Base-by-base conservation (phyloP, 2,329 filamentous ascomycete genomes). In the Colletotrichum tofieldiae region DNA sequence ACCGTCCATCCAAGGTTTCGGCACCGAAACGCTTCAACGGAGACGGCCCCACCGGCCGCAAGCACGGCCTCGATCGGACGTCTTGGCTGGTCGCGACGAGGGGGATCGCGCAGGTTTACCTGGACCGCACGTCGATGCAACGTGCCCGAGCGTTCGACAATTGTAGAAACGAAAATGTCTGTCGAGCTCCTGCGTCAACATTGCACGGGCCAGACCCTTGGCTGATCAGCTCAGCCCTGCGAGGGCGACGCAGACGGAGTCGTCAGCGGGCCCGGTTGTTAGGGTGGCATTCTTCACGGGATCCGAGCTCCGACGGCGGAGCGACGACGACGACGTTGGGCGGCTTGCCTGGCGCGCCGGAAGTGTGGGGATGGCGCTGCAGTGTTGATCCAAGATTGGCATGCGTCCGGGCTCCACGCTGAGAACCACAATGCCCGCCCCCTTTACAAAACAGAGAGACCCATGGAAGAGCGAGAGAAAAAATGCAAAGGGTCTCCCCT, bases 171-270 rank as follows among this genome's bases (percentile, higher is more conserved):
- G 37, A 9, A 61, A 52, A 26, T 29, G 39, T 16, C 18, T 20
- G 37, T 20, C 55, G n/a, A n/a, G 47, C 20, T 61, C 59, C 45
- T 14, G 11, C 12, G 18, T 9, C 41, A 47, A 11, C 41, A 47
- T 35, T 11, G 56, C 18, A 39, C 47, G 26, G 35, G 56, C 39
- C 32, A 62, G 43, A 51, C 43, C 59, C 43, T 26, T 26, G 26
- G 55, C 23, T 23, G 37, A 67, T 29, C 65, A 54, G 32, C 69
- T 72, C 65, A 69, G 69, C 69, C 59, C 59, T 72, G 69, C 47
- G 47, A 61, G 37, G 41, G 54, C 69, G 69, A 72, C 59, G 69
- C 69, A 64, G 64, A 45, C 29, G 41, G 45, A 51, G 45, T 72
- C 70, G 65, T 72, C 70, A 60, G 70, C 59, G 43, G 23, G 39